These are phyloP conservation scores for Escovopsis sp. DNA, from an alignment of 2,329 filamentous ascomycete species.

Conservation along the genomic window DNA sequence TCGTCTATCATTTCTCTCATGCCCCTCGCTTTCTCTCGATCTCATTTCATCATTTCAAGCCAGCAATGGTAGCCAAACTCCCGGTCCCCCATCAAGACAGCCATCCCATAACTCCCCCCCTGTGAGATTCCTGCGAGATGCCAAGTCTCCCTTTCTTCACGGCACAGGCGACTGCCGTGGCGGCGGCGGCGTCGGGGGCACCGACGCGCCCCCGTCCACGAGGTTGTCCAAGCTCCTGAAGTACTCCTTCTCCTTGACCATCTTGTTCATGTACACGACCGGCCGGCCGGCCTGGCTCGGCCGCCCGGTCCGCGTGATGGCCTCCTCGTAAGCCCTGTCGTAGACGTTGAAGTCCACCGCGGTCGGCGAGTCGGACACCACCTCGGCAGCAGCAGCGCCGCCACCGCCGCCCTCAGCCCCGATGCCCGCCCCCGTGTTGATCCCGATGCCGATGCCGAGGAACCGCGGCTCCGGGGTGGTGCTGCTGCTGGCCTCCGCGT, in stretches of 20 bases:
- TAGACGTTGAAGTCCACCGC: constrained; percentile 80
- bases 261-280: constrained; percentile 34
- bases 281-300: constrained; percentile 20
- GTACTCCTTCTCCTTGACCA: constrained; percentile 29
- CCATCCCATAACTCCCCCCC: too few species aligned
- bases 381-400: constrained; percentile 18
- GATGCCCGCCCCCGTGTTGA: too few species aligned
- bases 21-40: too few species aligned
- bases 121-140: too few species aligned
- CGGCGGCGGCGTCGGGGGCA: constrained; percentile 6
- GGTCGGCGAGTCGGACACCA: constrained; percentile 73
- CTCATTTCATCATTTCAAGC: too few species aligned
- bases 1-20: too few species aligned
- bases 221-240: constrained; percentile 24
- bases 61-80: too few species aligned
- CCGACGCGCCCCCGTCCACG: constrained; percentile 15
- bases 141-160: too few species aligned
- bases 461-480: constrained; percentile 48
- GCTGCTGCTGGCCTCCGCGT: constrained; percentile 22
- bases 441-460: constrained; percentile 49
- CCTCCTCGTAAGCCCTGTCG: constrained; percentile 63
- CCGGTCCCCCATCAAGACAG: too few species aligned
- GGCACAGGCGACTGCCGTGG: constrained; percentile 2
- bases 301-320: constrained; percentile 62
- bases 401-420: too few species aligned